Conservation (phyloP, 495 filamentous ascomycete species). For the Aspergillus ellipticus region DNA sequence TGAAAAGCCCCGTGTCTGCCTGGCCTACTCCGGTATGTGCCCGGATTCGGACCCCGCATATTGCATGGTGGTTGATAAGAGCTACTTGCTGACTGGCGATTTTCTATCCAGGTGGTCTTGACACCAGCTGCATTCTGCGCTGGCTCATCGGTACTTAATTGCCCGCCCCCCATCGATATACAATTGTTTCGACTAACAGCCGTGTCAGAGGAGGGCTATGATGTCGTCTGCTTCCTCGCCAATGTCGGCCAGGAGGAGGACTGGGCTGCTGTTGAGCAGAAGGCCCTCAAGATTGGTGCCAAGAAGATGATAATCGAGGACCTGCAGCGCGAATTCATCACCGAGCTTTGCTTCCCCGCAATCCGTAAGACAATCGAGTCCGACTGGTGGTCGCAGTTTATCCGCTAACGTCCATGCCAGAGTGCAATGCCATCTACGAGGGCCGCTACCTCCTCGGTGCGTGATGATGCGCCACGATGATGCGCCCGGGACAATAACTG, state of each 20-base stretch:
- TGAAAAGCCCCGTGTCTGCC: slow-evolving; percentile 16
- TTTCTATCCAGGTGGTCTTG: slow-evolving; percentile 11
- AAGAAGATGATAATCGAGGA: slow-evolving; percentile 19
- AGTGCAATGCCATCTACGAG: slow-evolving; percentile 84
- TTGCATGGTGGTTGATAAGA: background rate
- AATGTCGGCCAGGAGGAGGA: slow-evolving; percentile 19
- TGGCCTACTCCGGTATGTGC: slow-evolving; percentile 15
- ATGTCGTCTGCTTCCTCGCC: slow-evolving; percentile 17
- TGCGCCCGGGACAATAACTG: slow-evolving; percentile 57
- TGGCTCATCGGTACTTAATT: slow-evolving; percentile 13
- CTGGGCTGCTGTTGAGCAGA: slow-evolving; percentile 16
- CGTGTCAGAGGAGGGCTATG: slow-evolving; percentile 13
- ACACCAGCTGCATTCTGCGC: slow-evolving; percentile 17
- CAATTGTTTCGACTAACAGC: background rate
- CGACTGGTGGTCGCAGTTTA: background rate
- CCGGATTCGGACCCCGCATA: background rate
- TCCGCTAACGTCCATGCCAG: slow-evolving; percentile 4
- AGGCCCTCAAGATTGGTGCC: slow-evolving; percentile 16
- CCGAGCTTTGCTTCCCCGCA: slow-evolving; percentile 83
- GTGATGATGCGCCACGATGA: slow-evolving; percentile 5
- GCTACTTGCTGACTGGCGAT: background rate
- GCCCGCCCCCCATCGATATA: background rate
- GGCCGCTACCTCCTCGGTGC: slow-evolving; percentile 71
- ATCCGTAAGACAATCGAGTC: slow-evolving; percentile 35
- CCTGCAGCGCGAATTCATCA: slow-evolving; percentile 61